Base-by-base conservation (phyloP, 1,139 yeast species). In the Citeromyces siamensis region DNA sequence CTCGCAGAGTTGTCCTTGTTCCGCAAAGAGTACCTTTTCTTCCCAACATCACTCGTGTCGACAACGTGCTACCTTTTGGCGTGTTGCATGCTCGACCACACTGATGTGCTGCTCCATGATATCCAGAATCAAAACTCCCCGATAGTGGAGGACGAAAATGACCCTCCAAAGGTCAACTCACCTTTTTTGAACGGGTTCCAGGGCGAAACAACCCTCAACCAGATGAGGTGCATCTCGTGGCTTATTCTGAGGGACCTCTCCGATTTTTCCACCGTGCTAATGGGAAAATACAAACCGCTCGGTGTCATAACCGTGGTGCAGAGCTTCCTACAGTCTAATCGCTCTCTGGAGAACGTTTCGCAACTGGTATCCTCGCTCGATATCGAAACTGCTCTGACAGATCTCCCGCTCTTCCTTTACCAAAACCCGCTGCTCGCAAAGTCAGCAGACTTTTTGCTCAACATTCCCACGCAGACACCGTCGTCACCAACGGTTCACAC, bases 1-100 rank as follows among this genome's bases (percentile, higher is more conserved):
- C 64, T 85, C 27, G 76, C 93, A 53, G 95, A 85, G 55, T 58
- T 82, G 37, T 67, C 95, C 0, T 58, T 85, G 18, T 86, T 80
- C 53, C 81, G 81, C 45, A 71, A 82, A 44, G 67, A 66, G 34
- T 83, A 79, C 50, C 58, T 86, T 38, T 65, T 70, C 32, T 68
- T 71, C 41, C 68, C 77, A 13, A 63, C 86, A 0, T 73, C 86
- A 1, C 51, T 72, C 35, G 65, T 84, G 20, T 81, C 94, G 6
- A 59, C 74, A 18, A 66, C 93, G 1, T 80, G 90, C 19, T 75
- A 79, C 48, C 54, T 79, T 37, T 57, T 88, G 46, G 84, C 95
- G 10, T 71, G 84, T 45, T 73, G 81, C 38, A 73, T 85, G 64
- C 49, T 68, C 55, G 62, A 67, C 46, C 34, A 61, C 58, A 43